Percentiles rank a stretch among this genome's conserved stretches.
phyloP scores from a whole-genome alignment of 495 filamentous ascomycete genomes.

The Talaromyces trachyspermus region DNA sequence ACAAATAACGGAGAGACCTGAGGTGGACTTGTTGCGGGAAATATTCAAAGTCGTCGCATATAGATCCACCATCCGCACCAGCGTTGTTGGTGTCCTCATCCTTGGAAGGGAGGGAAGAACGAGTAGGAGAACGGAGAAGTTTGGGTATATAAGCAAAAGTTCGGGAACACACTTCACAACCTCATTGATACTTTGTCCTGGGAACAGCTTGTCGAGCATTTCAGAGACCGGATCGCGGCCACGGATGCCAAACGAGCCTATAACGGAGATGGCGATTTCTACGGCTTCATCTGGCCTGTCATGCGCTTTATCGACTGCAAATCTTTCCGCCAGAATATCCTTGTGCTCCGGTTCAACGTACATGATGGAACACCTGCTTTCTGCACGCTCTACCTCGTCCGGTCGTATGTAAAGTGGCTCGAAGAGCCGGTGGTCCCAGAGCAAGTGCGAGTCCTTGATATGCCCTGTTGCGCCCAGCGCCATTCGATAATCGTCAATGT shows the following conservation, averaged over 20 bases:
- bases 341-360: slow-evolving; percentile 34
- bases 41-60: slow-evolving; percentile 4
- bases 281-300: slow-evolving; percentile 1
- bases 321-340: neutral
- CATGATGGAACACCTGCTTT: slow-evolving; percentile 16
- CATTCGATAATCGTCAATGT: slow-evolving; percentile 38
- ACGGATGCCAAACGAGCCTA: slow-evolving; percentile 13
- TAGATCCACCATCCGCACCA: neutral
- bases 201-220: slow-evolving; percentile 21
- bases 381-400: slow-evolving; percentile 51
- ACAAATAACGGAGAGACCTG: neutral
- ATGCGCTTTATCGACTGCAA: slow-evolving; percentile 1
- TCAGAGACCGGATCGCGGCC: slow-evolving; percentile 17
- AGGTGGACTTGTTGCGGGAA: slow-evolving; percentile 1
- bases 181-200: slow-evolving; percentile 18
- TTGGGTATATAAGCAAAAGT: slow-evolving; percentile 13
- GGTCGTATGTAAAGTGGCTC: slow-evolving; percentile 44
- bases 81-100: neutral
- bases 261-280: slow-evolving; percentile 1
- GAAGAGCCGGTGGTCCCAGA: slow-evolving; percentile 57
- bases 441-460: slow-evolving; percentile 35
- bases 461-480: slow-evolving; percentile 27
- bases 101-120: neutral
- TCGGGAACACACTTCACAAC: slow-evolving; percentile 26
- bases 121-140: neutral